These are phyloP conservation scores for Solanum commersonii DNA, from an alignment of 257 asterid genomes.

Conservation along the genomic window DNA sequence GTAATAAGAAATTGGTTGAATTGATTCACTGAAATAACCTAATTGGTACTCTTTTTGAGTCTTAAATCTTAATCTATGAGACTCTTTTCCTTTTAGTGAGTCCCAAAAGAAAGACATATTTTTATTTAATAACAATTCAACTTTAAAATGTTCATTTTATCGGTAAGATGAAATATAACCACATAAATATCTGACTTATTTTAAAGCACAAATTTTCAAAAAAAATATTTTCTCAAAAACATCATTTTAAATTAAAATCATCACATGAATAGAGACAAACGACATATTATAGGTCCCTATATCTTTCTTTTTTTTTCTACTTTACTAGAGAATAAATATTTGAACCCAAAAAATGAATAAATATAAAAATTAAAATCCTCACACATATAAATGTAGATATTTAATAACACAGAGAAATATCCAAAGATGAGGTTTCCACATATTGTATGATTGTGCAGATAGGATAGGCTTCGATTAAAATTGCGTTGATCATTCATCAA, in stretches of 20 bases:
- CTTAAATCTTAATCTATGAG: no score
- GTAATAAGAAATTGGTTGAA: no score
- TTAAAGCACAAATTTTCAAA: not conserved
- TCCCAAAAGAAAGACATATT: no score
- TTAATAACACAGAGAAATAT: not conserved
- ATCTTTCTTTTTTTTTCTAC: not conserved
- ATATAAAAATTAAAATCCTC: not conserved
- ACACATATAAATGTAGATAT: not conserved
- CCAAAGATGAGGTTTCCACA: conserved; percentile 9
- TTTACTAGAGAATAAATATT: not conserved
- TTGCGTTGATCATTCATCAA: conserved; percentile 1
- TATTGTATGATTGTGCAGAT: not conserved
- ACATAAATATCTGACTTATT: not conserved
- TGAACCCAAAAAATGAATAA: not conserved
- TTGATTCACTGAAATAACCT: not conserved
- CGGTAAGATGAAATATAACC: not conserved
- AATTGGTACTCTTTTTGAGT: not conserved
- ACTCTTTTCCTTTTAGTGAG: not conserved
- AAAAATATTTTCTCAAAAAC: not conserved
- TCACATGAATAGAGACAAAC: not conserved
- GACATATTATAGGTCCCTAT: no score
- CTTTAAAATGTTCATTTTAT: not conserved
- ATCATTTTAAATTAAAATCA: not conserved
- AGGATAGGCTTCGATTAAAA: not conserved
- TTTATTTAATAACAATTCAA: not conserved